Conservation (phyloP, 2,329 filamentous ascomycete genomes). For the Mollisia scopiformis region DNA sequence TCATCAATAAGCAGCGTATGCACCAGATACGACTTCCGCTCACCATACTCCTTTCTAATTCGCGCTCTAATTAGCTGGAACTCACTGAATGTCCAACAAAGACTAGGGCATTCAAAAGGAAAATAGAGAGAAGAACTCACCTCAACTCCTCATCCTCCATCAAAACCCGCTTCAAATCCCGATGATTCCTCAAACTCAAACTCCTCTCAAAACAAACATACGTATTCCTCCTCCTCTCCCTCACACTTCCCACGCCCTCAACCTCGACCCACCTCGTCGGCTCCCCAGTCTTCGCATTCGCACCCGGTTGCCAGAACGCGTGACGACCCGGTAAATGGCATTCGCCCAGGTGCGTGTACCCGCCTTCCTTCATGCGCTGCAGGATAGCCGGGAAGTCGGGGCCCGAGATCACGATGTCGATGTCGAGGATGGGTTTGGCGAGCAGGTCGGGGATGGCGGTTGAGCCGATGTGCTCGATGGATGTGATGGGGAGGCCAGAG, state of each 20-base stretch:
- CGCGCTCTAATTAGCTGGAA: background rate
- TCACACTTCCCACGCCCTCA: background rate
- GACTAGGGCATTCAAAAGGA: background rate
- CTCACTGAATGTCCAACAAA: too few species aligned
- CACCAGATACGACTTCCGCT: slow-evolving; percentile 21
- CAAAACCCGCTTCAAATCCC: slow-evolving; percentile 40
- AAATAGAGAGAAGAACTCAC: background rate
- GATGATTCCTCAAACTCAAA: slow-evolving; percentile 40
- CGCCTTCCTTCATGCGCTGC: slow-evolving; percentile 35
- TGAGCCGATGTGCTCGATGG: slow-evolving; percentile 51
- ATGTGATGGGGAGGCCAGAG: slow-evolving; percentile 19
- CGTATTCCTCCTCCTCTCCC: slow-evolving; percentile 37
- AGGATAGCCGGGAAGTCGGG: slow-evolving; percentile 33
- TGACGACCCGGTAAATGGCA: slow-evolving; percentile 40
- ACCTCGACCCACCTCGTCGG: background rate
- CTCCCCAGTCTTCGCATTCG: background rate
- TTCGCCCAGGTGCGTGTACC: slow-evolving; percentile 41
- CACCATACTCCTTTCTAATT: slow-evolving; percentile 30
- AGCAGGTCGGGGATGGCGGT: slow-evolving; percentile 52
- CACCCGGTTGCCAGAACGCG: slow-evolving; percentile 36
- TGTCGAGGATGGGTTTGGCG: slow-evolving; percentile 55
- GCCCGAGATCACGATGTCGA: slow-evolving; percentile 49
- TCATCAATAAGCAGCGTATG: slow-evolving; percentile 4
- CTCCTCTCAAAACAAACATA: slow-evolving; percentile 42
- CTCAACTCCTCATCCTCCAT: slow-evolving; percentile 33